Evolutionary conservation across 345 rosid genomes (phyloP).

Genomic region (Hirschfeldia incana): DNA sequence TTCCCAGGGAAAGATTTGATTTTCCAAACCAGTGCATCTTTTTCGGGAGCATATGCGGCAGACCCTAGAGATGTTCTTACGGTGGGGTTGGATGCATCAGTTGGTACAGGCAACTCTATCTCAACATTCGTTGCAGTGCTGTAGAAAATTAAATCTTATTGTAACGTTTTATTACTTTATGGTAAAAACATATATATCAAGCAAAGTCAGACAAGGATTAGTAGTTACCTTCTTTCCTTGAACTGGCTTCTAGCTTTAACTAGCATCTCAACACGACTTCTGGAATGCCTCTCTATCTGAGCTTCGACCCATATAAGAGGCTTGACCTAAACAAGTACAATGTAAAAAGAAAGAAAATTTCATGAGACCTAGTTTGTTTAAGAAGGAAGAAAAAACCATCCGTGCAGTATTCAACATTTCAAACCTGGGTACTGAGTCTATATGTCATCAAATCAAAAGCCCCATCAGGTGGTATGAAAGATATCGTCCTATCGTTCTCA

Average conservation of each 20-base stretch:
- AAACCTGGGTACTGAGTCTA: slow-evolving; percentile 77
- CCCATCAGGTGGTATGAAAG: slow-evolving; percentile 81
- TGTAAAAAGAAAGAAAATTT: not conserved
- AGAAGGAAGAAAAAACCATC: not conserved
- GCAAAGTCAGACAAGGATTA: not conserved
- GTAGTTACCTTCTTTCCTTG: slow-evolving; percentile 67
- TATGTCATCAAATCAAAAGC: slow-evolving; percentile 79
- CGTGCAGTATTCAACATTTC: slow-evolving; percentile 1
- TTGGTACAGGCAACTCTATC: slow-evolving; percentile 71
- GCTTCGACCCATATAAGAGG: slow-evolving; percentile 85
- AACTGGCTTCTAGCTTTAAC: slow-evolving; percentile 75
- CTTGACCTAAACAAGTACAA: slow-evolving; percentile 48
- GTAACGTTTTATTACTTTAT: not conserved
- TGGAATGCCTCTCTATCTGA: slow-evolving; percentile 69
- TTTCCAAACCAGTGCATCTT: slow-evolving; percentile 77
- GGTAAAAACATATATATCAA: not conserved
- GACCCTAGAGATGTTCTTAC: slow-evolving; percentile 75
- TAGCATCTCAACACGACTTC: slow-evolving; percentile 68
- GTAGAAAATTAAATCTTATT: slow-evolving; percentile 20
- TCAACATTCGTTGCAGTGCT: slow-evolving; percentile 81
- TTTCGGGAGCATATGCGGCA: slow-evolving; percentile 77
- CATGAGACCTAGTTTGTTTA: not conserved
- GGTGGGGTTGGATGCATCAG: slow-evolving; percentile 72
- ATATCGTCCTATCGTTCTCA: slow-evolving; percentile 75
- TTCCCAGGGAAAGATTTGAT: slow-evolving; percentile 73